Evolutionary conservation across 768 basidiomycete species (phyloP).

Genomic region (Grammothele lineata): DNA sequence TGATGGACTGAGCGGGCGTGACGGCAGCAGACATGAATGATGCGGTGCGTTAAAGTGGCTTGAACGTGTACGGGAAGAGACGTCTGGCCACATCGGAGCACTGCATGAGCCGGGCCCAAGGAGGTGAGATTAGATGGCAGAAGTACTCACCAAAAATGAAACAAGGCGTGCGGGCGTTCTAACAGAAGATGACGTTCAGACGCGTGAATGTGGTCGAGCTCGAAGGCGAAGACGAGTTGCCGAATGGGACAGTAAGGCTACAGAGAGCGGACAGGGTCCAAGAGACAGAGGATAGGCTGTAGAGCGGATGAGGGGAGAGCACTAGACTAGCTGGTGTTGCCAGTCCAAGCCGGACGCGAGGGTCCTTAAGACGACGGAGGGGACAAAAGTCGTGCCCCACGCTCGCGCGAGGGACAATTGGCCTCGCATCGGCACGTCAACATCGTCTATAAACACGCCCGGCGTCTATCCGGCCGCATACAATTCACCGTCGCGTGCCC

Average conservation of each 20-base stretch:
- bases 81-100: conserved; percentile 1
- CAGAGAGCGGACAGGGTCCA: conserved; percentile 10
- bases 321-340: conserved; percentile 26
- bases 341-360: conserved; percentile 2
- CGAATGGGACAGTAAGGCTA: conserved; percentile 19
- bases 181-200: background rate
- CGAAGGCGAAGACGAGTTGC: conserved; percentile 7
- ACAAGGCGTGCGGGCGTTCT: background rate
- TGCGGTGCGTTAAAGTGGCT: background rate
- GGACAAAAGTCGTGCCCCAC: conserved; percentile 24
- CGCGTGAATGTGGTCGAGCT: background rate
- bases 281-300: background rate
- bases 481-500: too few relatives aligned
- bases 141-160: conserved; percentile 4
- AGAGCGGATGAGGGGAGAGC: conserved; percentile 12
- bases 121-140: background rate
- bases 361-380: conserved; percentile 17
- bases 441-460: conserved; percentile 20
- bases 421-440: conserved; percentile 11
- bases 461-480: conserved; percentile 9
- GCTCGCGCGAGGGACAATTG: conserved; percentile 20
- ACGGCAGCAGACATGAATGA: conserved; percentile 20
- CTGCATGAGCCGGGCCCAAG: background rate
- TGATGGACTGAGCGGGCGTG: conserved; percentile 7
- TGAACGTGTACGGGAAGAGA: background rate